Conservation (phyloP, 2,329 filamentous ascomycete genomes). For the Hypoxylon sp. region DNA sequence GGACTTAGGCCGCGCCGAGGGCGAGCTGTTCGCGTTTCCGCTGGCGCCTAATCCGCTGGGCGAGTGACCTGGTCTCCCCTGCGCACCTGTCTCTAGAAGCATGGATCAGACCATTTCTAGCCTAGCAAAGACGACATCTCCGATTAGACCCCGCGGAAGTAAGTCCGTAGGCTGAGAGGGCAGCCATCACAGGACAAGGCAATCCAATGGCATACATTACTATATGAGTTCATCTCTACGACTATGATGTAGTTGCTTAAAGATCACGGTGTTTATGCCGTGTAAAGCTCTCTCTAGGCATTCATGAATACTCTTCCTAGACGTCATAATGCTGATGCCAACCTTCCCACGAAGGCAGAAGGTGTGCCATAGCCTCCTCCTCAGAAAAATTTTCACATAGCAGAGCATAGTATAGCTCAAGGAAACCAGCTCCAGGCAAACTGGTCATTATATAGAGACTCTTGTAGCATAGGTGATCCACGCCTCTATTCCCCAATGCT, state of each 20-base stretch:
- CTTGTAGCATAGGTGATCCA: background rate
- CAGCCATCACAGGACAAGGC: background rate
- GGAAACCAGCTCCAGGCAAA: background rate
- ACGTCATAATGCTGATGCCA: background rate
- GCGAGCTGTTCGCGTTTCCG: conserved; percentile 15
- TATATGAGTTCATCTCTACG: background rate
- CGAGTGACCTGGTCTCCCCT: conserved; percentile 19
- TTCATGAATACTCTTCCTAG: too few relatives aligned
- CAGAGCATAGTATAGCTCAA: background rate
- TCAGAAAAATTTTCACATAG: background rate
- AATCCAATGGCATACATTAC: background rate
- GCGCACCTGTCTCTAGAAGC: conserved; percentile 1
- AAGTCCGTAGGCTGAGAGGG: background rate
- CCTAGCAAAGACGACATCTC: background rate
- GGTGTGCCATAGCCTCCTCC: background rate
- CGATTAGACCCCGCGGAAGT: background rate
- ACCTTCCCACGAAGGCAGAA: background rate
- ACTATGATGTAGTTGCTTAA: background rate
- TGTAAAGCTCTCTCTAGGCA: too few relatives aligned
- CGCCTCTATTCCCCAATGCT: background rate
- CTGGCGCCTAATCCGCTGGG: background rate
- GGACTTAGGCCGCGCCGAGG: conserved; percentile 18
- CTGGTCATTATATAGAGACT: too few relatives aligned
- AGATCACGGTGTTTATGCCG: background rate
- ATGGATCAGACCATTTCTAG: background rate